Conservation (phyloP, 2,329 filamentous ascomycete species). For the Penicillium capsulatum region DNA sequence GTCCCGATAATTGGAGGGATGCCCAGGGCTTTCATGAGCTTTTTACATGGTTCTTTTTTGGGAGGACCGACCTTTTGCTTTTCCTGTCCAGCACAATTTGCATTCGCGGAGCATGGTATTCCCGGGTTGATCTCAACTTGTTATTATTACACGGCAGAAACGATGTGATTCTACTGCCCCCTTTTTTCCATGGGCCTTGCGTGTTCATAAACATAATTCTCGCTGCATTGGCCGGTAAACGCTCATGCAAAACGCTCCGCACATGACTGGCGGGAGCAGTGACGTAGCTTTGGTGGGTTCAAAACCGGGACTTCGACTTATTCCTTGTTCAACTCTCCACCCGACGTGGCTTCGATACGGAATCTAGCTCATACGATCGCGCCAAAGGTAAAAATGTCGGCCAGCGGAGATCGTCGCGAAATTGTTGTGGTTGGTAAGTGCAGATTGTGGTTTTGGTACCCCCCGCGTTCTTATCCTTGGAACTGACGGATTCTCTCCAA, state of each 20-base stretch:
- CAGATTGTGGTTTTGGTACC: constrained; percentile 14
- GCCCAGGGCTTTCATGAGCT: too few species aligned
- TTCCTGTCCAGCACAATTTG: constrained; percentile 21
- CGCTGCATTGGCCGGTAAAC: not conserved
- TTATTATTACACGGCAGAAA: constrained; percentile 9
- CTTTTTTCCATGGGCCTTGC: constrained; percentile 2
- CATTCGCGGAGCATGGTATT: constrained; percentile 31
- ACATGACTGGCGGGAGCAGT: constrained; percentile 28
- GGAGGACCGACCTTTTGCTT: constrained; percentile 9
- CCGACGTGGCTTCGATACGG: constrained; percentile 25
- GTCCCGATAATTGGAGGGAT: constrained; percentile 34
- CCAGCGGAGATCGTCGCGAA: constrained; percentile 30
- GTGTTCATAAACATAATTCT: constrained; percentile 4
- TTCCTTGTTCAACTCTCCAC: constrained; percentile 4
- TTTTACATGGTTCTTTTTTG: constrained; percentile 1
- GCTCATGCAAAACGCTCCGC: not conserved
- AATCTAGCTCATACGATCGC: constrained; percentile 13
- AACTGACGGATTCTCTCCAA: constrained; percentile 10
- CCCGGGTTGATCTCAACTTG: constrained; percentile 5
- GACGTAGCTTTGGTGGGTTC: constrained; percentile 26
- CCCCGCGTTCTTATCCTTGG: constrained; percentile 20
- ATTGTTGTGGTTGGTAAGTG: constrained; percentile 41
- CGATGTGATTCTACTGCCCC: constrained; percentile 10
- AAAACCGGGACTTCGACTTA: constrained; percentile 4
- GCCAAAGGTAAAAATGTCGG: constrained; percentile 29